Percentiles rank a stretch among this genome's conserved stretches.
These are phyloP conservation scores for Debaryomyces hansenii DNA, from an alignment of 805 yeast genomes.

Conservation along the genomic window DNA sequence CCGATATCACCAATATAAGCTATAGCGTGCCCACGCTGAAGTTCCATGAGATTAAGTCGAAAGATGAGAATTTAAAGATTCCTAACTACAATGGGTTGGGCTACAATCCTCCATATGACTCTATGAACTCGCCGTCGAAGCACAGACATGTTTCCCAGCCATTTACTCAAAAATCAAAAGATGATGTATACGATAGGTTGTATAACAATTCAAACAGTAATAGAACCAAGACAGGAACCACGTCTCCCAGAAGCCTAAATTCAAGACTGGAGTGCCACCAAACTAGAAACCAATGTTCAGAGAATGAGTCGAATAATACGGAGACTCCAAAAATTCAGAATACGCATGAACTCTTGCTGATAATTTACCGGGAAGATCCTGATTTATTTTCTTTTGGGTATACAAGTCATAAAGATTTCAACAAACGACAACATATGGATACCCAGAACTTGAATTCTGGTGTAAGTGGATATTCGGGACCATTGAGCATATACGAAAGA, in stretches of 20 bases:
- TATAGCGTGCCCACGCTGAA: neutral
- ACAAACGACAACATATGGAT: neutral
- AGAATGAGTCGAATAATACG: neutral
- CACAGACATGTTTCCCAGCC: slow-evolving; percentile 3
- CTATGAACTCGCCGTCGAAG: slow-evolving; percentile 6
- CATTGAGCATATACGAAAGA: slow-evolving; percentile 54
- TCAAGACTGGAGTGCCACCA: neutral
- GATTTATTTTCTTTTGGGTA: slow-evolving; percentile 18
- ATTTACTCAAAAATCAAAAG: neutral
- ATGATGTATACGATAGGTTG: neutral
- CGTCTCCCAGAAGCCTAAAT: no score
- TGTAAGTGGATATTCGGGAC: neutral
- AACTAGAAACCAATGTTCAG: no score
- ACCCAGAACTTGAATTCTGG: neutral
- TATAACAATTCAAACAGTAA: neutral
- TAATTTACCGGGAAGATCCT: slow-evolving; percentile 26
- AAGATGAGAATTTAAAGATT: neutral
- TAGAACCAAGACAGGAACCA: neutral
- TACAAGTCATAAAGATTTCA: neutral
- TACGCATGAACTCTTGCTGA: slow-evolving; percentile 18
- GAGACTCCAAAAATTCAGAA: slow-evolving; percentile 10
- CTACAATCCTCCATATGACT: neutral
- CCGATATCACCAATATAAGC: slow-evolving; percentile 22
- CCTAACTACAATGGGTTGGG: neutral
- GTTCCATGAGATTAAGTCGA: neutral